Evolutionary conservation across 441 rosid species (phyloP), one percentile per base, ranked within the genome.

Genomic region (Euphorbia schlechtendalii): DNA sequence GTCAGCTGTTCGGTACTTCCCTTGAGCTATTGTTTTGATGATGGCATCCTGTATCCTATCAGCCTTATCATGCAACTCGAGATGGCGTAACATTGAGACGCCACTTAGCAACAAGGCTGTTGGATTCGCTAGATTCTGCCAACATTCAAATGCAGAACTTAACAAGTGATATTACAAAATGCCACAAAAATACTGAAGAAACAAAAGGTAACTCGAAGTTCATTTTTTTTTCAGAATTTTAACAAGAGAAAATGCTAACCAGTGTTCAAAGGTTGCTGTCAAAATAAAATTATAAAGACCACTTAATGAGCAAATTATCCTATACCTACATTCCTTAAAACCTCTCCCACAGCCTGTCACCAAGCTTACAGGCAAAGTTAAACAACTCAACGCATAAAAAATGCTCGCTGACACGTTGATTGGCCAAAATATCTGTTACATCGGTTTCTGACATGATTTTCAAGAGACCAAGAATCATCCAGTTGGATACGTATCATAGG

Each of bases 101-200:
- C 87, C 71, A 69, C 96, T 91, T 81, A 89, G 68, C 64, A 91
- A 79, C 78, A 91, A 76, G 52, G 99, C 99, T 51, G 98, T 91
- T 13, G 99, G 96, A 70, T 94, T 94, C 22, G 99, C 99, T 86
- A 89, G 7, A 77, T 91, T 86, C 99, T 87, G 59, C 45, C 32
- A 0, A 69, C 56, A 51, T 70, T 65, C 66, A 78, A 45, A 13
- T 63, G 28, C 73, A 61, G 14, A 49, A 58, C 58, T 65, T 4
- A 9, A 60, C 13, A 11, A n/a, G 45, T 22, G 63, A 56, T 32
- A 22, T 21, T 8, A 17, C 20, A 14, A 64, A 25, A 38, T 30
- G 20, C 6, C 30, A 46, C 55, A 59, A 57, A 17, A 52, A 32
- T 15, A 40, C 4, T 8, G 51, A 10, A 53, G 25, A 51, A 24